Conservation (phyloP, 2,329 filamentous ascomycete genomes). For the Diaporthe sp. region DNA sequence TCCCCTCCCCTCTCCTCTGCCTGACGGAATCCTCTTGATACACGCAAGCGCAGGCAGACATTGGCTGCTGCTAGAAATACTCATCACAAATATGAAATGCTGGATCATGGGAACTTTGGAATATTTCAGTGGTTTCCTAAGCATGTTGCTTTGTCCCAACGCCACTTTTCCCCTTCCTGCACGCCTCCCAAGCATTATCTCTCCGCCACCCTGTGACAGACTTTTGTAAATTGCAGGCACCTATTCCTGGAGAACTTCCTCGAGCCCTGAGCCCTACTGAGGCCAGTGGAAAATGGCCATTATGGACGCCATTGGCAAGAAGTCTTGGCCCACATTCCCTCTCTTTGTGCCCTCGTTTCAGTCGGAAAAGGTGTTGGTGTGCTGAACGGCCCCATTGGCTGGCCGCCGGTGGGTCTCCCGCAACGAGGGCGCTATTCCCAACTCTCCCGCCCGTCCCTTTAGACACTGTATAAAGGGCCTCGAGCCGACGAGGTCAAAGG, state of each 20-base stretch:
- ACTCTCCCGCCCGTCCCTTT: constrained; percentile 14
- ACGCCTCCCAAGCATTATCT: neutral
- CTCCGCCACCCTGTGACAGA: neutral
- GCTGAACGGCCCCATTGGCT: constrained; percentile 19
- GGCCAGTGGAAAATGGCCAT: neutral
- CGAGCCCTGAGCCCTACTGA: neutral
- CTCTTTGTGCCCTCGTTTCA: constrained; percentile 28
- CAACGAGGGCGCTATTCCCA: constrained; percentile 26
- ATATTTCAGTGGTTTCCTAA: neutral
- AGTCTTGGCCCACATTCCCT: constrained; percentile 23
- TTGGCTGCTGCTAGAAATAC: neutral
- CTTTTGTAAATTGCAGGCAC: constrained; percentile 9
- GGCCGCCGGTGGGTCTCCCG: constrained; percentile 22
- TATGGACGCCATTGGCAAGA: neutral
- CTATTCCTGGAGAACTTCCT: neutral
- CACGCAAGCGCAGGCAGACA: neutral
- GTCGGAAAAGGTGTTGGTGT: neutral
- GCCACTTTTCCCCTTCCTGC: neutral
- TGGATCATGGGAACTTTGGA: neutral
- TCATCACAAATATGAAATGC: neutral
- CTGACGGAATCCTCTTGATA: neutral
- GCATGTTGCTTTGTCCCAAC: neutral
- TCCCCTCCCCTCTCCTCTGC: neutral
- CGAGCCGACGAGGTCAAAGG: constrained; percentile 11
- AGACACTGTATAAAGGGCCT: neutral